phyloP scores from a whole-genome alignment of 352 stramenopile genomes.

The Phytopythium mirpurense region DNA sequence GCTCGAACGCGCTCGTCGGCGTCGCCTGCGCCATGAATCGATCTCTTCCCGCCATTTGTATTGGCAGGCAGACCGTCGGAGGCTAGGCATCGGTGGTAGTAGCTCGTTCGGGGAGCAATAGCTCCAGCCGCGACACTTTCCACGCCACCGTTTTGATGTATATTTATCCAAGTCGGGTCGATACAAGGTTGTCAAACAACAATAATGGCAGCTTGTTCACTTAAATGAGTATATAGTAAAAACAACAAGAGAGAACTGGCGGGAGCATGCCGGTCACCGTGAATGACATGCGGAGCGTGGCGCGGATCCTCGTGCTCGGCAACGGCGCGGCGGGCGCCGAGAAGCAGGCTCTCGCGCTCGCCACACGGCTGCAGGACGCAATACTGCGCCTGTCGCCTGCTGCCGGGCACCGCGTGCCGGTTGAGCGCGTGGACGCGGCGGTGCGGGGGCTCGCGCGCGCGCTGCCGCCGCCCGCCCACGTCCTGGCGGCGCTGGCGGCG shows the following conservation, averaged over 20 bases:
- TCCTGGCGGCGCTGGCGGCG: constrained; percentile 25
- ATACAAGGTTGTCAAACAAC: too few species aligned
- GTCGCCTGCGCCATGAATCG: too few species aligned
- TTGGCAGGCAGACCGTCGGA: too few species aligned
- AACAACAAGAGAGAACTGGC: background rate
- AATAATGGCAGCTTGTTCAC: background rate
- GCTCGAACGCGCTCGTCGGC: constrained; percentile 31
- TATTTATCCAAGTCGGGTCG: background rate
- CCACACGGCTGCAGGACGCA: constrained; percentile 22
- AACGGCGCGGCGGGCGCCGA: constrained; percentile 70
- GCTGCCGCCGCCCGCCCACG: constrained; percentile 41
- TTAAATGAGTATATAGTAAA: background rate
- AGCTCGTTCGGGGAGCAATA: background rate
- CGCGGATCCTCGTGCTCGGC: constrained; percentile 55
- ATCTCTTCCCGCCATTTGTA: too few species aligned
- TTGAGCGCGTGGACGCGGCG: constrained; percentile 29
- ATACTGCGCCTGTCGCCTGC: background rate
- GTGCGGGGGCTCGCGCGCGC: constrained; percentile 17
- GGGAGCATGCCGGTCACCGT: background rate
- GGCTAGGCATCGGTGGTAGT: too few species aligned
- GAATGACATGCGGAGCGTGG: background rate
- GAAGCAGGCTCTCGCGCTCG: constrained; percentile 68
- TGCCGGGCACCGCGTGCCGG: background rate
- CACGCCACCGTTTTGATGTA: background rate
- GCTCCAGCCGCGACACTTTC: background rate